phyloP scores from a whole-genome alignment of 2,329 filamentous ascomycete species.

The Magnaporthales sp. region DNA sequence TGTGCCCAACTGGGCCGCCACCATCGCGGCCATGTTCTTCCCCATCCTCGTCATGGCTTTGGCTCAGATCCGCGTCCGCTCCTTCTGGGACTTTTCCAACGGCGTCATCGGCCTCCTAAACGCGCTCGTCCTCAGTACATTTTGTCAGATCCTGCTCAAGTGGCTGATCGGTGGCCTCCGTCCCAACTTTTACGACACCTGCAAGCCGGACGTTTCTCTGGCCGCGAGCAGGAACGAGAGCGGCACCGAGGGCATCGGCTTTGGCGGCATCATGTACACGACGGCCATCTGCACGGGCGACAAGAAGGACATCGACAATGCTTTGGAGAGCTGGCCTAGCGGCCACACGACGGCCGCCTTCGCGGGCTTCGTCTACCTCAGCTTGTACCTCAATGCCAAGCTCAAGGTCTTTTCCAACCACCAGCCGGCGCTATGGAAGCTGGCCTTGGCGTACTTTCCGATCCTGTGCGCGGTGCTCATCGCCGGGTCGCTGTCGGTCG shows the following conservation, averaged over 20 bases:
- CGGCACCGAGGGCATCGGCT: slow-evolving; percentile 32
- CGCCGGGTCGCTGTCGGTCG: slow-evolving; percentile 60
- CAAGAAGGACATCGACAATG: slow-evolving; percentile 56
- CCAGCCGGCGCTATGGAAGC: slow-evolving; percentile 67
- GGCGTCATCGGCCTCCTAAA: slow-evolving; percentile 62
- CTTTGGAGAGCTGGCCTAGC: slow-evolving; percentile 62
- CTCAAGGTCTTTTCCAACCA: slow-evolving; percentile 68
- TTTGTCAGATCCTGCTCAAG: slow-evolving; percentile 71
- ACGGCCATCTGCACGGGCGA: slow-evolving; percentile 58
- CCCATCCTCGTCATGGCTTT: slow-evolving; percentile 55
- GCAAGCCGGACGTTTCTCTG: slow-evolving; percentile 48
- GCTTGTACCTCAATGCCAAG: slow-evolving; percentile 69
- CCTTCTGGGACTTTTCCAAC: slow-evolving; percentile 66
- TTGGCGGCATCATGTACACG: slow-evolving; percentile 56
- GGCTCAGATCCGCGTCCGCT: slow-evolving; percentile 59
- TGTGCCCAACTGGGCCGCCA: slow-evolving; percentile 61
- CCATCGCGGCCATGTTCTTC: slow-evolving; percentile 55
- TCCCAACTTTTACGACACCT: slow-evolving; percentile 65
- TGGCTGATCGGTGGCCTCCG: slow-evolving; percentile 65
- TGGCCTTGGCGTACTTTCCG: slow-evolving; percentile 56
- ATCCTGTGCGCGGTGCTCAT: slow-evolving; percentile 61
- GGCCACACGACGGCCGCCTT: slow-evolving; percentile 69
- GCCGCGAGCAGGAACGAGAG: slow-evolving; percentile 26
- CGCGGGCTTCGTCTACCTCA: slow-evolving; percentile 61
- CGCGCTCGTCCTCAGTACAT: slow-evolving; percentile 57